A percentile compares a stretch with the other conserved stretches of the same genome.
Conservation (phyloP, 495 filamentous ascomycete species). For the Talaromyces trachyspermus region DNA sequence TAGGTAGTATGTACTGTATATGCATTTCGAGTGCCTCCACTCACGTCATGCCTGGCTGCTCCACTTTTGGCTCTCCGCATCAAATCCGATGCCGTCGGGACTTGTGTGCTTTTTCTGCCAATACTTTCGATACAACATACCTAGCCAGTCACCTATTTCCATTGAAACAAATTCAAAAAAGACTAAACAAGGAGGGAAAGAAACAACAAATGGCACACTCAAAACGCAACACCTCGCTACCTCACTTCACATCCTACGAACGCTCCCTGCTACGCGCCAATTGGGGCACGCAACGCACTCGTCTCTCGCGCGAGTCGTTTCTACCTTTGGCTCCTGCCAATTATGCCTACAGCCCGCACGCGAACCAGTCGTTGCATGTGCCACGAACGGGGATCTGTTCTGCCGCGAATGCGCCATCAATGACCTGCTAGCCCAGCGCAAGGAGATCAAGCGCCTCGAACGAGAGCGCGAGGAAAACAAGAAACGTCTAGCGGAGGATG, state of each 20-base stretch:
- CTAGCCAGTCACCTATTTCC: too few relatives aligned
- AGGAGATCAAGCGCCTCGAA: conserved; percentile 84
- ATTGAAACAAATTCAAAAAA: too few relatives aligned
- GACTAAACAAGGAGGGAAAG: neutral
- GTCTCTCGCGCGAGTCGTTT: conserved; percentile 86
- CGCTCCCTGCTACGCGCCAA: conserved; percentile 66
- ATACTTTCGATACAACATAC: too few relatives aligned
- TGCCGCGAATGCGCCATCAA: conserved; percentile 90
- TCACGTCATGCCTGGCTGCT: too few relatives aligned
- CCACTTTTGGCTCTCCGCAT: too few relatives aligned
- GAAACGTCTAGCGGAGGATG: conserved; percentile 32
- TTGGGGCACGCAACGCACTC: conserved; percentile 79
- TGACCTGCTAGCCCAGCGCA: conserved; percentile 83
- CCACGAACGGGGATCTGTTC: conserved; percentile 83
- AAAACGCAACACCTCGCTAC: conserved; percentile 93
- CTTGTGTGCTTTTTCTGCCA: too few relatives aligned
- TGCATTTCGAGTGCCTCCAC: too few relatives aligned
- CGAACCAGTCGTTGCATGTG: conserved; percentile 72
- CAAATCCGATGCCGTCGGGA: too few relatives aligned
- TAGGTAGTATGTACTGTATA: too few relatives aligned
- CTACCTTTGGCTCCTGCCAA: conserved; percentile 86
- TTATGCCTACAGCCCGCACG: conserved; percentile 81
- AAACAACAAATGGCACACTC: conserved; percentile 36
- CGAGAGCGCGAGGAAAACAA: conserved; percentile 50
- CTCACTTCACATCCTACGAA: conserved; percentile 94